phyloP scores from a whole-genome alignment of 2,329 filamentous ascomycete genomes.

The Pseudocercospora fuligena region DNA sequence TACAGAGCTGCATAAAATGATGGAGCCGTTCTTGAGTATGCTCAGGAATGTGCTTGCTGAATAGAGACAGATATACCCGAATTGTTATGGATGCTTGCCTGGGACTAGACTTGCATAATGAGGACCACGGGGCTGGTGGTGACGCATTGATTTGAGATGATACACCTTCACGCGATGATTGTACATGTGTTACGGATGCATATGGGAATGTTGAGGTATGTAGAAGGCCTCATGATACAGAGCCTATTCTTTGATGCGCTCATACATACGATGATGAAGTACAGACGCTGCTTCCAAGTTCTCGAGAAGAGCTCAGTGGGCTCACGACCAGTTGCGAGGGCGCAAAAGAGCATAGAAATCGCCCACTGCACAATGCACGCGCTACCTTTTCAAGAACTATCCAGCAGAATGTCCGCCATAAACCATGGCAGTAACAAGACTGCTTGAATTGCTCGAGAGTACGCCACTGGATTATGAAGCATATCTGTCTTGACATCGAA shows the following conservation, averaged over 20 bases:
- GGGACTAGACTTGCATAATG: not conserved
- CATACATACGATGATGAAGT: too few relatives aligned
- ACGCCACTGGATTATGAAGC: too few relatives aligned
- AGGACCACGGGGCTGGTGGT: not conserved
- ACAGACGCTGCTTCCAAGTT: too few relatives aligned
- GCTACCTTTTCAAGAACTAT: too few relatives aligned
- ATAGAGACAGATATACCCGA: conserved; percentile 7
- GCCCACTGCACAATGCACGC: too few relatives aligned
- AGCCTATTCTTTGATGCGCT: not conserved
- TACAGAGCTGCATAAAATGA: conserved; percentile 41
- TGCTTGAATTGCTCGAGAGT: too few relatives aligned
- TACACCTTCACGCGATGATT: not conserved
- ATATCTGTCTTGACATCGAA: too few relatives aligned
- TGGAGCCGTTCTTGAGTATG: conserved; percentile 42
- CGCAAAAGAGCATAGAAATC: too few relatives aligned
- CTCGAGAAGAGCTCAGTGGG: not conserved
- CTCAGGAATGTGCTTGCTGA: conserved; percentile 43
- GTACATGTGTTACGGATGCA: not conserved
- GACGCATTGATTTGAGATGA: not conserved
- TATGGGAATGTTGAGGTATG: not conserved
- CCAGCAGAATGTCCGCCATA: too few relatives aligned
- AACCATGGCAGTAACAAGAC: too few relatives aligned
- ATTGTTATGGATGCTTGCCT: not conserved
- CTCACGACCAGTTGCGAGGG: not conserved
- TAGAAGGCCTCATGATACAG: not conserved